Evolutionary conservation across 768 basidiomycete genomes (phyloP).

Genomic region (Mycena maculata): DNA sequence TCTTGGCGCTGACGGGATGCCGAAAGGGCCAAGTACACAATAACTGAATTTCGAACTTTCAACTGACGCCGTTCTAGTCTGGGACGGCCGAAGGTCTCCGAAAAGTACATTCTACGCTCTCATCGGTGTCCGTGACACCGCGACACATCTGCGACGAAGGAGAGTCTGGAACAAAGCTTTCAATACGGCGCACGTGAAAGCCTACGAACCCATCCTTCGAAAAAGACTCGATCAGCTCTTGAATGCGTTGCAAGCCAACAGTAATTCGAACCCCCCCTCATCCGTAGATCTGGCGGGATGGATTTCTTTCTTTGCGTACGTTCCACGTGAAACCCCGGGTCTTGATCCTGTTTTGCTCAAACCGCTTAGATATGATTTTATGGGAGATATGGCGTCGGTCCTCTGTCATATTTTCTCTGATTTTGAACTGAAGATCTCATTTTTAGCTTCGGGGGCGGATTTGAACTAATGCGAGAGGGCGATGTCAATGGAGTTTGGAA

Average conservation of each 20-base stretch:
- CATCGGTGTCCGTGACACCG: slow-evolving; percentile 6
- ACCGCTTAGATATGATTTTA: slow-evolving; percentile 45
- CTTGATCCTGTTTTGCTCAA: background rate
- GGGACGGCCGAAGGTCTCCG: slow-evolving; percentile 9
- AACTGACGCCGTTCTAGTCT: background rate
- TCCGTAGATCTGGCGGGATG: slow-evolving; percentile 5
- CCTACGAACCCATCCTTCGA: slow-evolving; percentile 12
- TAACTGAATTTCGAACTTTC: background rate
- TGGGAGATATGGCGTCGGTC: slow-evolving; percentile 47
- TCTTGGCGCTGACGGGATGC: slow-evolving; percentile 12
- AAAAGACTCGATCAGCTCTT: slow-evolving; percentile 7
- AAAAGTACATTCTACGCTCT: slow-evolving; percentile 6
- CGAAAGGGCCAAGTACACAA: slow-evolving; percentile 8
- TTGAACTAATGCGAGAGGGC: slow-evolving; percentile 50
- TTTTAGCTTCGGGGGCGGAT: slow-evolving; percentile 51
- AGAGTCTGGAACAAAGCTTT: slow-evolving; percentile 15
- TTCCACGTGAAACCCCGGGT: background rate
- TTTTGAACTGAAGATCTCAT: background rate
- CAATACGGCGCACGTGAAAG: slow-evolving; percentile 5
- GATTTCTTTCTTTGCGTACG: slow-evolving; percentile 15
- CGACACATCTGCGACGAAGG: slow-evolving; percentile 4
- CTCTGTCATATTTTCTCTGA: background rate
- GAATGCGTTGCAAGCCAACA: background rate
- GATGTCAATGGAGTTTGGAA: slow-evolving; percentile 47
- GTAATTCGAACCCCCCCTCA: background rate